Conservation (phyloP, 1,284 basidiomycete species). For the Cronartium quercuum region DNA sequence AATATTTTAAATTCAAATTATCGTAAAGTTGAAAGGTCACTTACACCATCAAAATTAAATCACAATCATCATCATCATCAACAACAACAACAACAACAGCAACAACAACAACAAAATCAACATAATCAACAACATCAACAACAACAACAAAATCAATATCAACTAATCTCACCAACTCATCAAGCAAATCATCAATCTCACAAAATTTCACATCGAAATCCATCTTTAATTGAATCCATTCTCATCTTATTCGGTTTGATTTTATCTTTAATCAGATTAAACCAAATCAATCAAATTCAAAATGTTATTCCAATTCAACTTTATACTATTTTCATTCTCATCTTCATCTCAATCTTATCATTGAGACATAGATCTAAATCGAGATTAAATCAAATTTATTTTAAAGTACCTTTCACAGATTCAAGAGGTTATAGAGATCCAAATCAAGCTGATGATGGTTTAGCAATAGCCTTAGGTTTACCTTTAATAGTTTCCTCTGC, state of each 20-base stretch:
- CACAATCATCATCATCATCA: not conserved
- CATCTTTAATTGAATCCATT: not conserved
- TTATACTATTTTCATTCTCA: not conserved
- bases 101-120: not conserved
- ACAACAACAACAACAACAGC: not conserved
- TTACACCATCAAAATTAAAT: not conserved
- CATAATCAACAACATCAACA: not conserved
- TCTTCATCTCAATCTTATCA: not conserved
- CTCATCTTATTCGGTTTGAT: not conserved
- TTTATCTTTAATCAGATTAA: not conserved
- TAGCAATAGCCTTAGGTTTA: conserved; percentile 43
- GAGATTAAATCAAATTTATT: conserved; percentile 37
- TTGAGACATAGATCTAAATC: not conserved
- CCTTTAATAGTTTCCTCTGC: conserved; percentile 44
- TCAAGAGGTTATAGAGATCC: conserved; percentile 45
- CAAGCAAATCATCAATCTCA: not conserved
- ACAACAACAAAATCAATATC: conserved; percentile 1
- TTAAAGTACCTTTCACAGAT: conserved; percentile 47
- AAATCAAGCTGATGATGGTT: conserved; percentile 44
- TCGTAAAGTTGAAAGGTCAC: not conserved
- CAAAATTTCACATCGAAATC: not conserved
- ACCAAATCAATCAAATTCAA: not conserved
- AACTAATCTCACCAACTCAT: not conserved
- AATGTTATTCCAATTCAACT: not conserved
- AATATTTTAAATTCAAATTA: not conserved